These are phyloP conservation scores for Jamesozyma hellenica DNA, from an alignment of 805 yeast species.

Conservation along the genomic window DNA sequence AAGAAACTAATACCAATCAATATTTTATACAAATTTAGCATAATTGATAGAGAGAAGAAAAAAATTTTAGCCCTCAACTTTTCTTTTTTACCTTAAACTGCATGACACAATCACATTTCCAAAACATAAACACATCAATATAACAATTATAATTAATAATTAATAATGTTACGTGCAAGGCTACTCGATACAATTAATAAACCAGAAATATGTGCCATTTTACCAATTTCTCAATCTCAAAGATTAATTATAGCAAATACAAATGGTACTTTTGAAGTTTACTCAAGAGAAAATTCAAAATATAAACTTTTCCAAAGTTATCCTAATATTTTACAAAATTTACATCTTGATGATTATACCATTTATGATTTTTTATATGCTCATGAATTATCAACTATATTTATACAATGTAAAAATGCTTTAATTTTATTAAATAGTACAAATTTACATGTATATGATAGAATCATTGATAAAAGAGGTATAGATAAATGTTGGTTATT, in stretches of 20 bases:
- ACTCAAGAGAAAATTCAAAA: constrained; percentile 15
- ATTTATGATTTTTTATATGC: constrained; percentile 19
- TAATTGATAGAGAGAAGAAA: too few relatives aligned
- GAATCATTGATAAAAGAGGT: constrained; percentile 25
- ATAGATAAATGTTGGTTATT: constrained; percentile 20
- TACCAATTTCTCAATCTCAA: constrained; percentile 19
- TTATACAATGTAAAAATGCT: constrained; percentile 20
- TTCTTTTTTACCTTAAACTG: too few relatives aligned
- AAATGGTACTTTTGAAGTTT: constrained; percentile 24
- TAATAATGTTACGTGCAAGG: constrained; percentile 19
- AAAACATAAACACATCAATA: too few relatives aligned
- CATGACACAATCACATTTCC: too few relatives aligned
- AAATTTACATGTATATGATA: constrained; percentile 26
- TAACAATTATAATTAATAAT: background rate
- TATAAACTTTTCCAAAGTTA: constrained; percentile 23
- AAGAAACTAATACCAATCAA: too few relatives aligned
- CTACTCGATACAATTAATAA: constrained; percentile 12
- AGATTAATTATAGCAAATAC: constrained; percentile 21
- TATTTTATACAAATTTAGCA: too few relatives aligned
- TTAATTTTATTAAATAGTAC: constrained; percentile 22
- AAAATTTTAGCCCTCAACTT: too few relatives aligned
- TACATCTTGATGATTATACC: constrained; percentile 11
- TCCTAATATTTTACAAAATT: constrained; percentile 17
- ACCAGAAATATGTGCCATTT: constrained; percentile 17
- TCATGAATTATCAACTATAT: constrained; percentile 20